Conservation (phyloP, 179 eudicot genomes). For the Nepenthes alata region DNA sequence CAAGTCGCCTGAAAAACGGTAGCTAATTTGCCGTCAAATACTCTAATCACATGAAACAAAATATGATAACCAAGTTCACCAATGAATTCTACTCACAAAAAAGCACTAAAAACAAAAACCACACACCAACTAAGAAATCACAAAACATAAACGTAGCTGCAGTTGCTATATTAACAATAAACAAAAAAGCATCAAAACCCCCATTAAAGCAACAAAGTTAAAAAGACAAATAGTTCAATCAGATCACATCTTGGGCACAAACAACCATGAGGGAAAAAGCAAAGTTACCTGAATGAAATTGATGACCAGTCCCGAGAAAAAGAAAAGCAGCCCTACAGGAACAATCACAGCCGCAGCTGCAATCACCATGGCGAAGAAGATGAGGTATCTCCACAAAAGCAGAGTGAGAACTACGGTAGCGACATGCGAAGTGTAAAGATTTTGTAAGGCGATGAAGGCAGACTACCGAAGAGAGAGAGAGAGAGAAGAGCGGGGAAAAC, state of each 20-base stretch:
- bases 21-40: neutral
- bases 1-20: slow-evolving; percentile 44
- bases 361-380: slow-evolving; percentile 5
- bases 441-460: neutral
- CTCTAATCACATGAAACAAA: neutral
- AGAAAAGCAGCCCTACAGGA: slow-evolving; percentile 3
- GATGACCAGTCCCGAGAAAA: slow-evolving; percentile 2
- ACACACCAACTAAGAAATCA: neutral
- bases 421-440: neutral
- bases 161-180: neutral
- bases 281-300: slow-evolving; percentile 3
- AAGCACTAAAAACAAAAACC: neutral
- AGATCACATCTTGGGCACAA: neutral
- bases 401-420: neutral
- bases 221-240: neutral
- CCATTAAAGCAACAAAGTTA: neutral
- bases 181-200: neutral
- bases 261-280: neutral
- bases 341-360: slow-evolving; percentile 9
- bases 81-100: neutral
- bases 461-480: no score
- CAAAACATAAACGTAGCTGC: neutral
- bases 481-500: no score
- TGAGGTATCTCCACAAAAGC: neutral
- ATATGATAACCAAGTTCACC: neutral